A percentile compares a stretch with the other conserved stretches of the same genome.
Conservation (phyloP, 352 stramenopile genomes). For the Pythium aristosporum region DNA sequence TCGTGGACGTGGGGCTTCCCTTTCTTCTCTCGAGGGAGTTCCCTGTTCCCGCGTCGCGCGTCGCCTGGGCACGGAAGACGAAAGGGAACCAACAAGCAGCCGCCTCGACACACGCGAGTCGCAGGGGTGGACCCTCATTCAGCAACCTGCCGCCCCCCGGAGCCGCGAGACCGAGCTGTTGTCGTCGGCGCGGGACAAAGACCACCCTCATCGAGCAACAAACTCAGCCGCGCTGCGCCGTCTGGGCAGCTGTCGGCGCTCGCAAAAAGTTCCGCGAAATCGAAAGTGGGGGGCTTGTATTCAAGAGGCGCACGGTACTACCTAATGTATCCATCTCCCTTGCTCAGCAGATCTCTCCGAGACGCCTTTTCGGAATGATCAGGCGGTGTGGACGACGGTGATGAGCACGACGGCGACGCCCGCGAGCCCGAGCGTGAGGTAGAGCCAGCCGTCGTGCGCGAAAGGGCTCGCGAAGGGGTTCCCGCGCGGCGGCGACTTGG, state of each 20-base stretch:
- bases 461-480: conserved; percentile 85
- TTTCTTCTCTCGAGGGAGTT: not conserved
- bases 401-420: conserved; percentile 64
- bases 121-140: not conserved
- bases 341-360: not conserved
- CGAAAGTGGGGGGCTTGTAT: conserved; percentile 3
- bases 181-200: not conserved
- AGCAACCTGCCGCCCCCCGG: conserved; percentile 1
- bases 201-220: conserved; percentile 15
- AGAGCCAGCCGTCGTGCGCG: conserved; percentile 58
- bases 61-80: conserved; percentile 4
- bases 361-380: conserved; percentile 12
- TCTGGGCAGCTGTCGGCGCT: conserved; percentile 2
- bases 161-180: not conserved
- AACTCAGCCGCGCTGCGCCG: conserved; percentile 14
- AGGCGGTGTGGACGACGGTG: conserved; percentile 62
- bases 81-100: conserved; percentile 18
- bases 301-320: not conserved
- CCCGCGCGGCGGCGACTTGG: conserved; percentile 9
- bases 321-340: conserved; percentile 17
- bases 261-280: conserved; percentile 16
- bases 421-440: conserved; percentile 63
- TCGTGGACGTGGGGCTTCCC: not conserved
- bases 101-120: conserved; percentile 10
- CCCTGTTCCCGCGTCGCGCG: not conserved